Evolutionary conservation across 257 asterid species (phyloP), one percentile per base, ranked within the genome.

Genomic region (Ajuga chamaepitys): DNA sequence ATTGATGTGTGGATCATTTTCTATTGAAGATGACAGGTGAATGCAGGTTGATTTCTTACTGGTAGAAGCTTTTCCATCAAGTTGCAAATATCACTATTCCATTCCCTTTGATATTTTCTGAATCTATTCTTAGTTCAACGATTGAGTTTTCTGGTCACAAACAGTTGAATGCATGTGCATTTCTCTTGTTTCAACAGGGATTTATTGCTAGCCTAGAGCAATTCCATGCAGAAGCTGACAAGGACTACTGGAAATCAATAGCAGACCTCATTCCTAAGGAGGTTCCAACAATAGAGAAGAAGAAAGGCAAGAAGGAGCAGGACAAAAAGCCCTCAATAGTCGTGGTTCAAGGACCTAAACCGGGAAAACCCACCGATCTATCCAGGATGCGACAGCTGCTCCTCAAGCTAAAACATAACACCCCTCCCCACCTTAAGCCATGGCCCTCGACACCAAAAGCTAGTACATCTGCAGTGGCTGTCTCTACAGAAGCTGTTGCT

Each of bases 221-320:
- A 74, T 86, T 91, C 64, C 89, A 84, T 68, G 94, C 82, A 7
- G 96, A 88, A 66, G 95, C 86, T 25, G 95, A 83, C 77, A 75
- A 85, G 81, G 78, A 82, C 58, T 91, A 91, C 75, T 91, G 98
- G 98, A 91, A 85, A 77, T 84, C 96, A 10, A 83, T 86, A 34
- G 89, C 86, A 4, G 92, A 86, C 76, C 81, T 91, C 26, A 76
- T 91, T 30, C 98, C 98, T 0, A 86, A 83, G 37, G 98, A 91
- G 75, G 86, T 88, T 61, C 75, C 86, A 0, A 28, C 78, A 38
- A 64, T 88, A 14, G 88, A 74, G 68, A 86, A 82, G 81, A 84
- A 52, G 67, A 77, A 78, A 68, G 79, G 78, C 26, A 84, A 79
- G 80, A 85, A 88, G 72, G 88, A 82, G 10, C 75, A 80, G 56